A percentile compares a stretch with the other conserved stretches of the same genome.
phyloP scores from a whole-genome alignment of 164 flowering plant genomes.

The Vitis amurensis region DNA sequence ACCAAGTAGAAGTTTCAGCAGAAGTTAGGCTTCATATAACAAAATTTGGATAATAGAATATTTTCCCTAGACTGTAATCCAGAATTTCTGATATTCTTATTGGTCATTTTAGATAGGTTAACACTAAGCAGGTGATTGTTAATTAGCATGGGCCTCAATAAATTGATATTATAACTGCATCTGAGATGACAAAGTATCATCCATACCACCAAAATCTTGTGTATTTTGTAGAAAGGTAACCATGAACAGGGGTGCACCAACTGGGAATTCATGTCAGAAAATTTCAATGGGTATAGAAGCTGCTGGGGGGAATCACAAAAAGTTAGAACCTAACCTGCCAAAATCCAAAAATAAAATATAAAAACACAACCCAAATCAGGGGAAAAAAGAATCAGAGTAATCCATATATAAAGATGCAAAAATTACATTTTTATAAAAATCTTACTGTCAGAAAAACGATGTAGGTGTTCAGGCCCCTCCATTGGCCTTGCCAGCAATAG shows the following conservation, averaged over 20 bases:
- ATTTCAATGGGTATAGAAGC: conserved; percentile 11
- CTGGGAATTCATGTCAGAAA: conserved; percentile 8
- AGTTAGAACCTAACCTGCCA: conserved; percentile 23
- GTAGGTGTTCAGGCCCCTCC: conserved; percentile 40
- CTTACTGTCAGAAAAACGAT: conserved; percentile 17
- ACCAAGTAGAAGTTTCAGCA: not conserved
- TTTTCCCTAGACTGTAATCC: not conserved
- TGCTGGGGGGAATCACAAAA: conserved; percentile 9
- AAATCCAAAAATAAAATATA: not conserved
- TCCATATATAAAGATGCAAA: not conserved
- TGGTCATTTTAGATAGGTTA: conserved; percentile 12
- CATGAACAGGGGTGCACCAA: conserved; percentile 7
- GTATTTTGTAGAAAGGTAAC: not conserved
- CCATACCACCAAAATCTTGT: conserved; percentile 8
- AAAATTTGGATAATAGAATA: not conserved
- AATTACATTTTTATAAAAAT: conserved; percentile 1
- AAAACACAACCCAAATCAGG: not conserved
- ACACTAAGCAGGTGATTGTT: conserved; percentile 12
- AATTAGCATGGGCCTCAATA: conserved; percentile 19
- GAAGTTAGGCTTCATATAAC: not conserved
- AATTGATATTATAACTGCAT: not conserved
- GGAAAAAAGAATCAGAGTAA: not conserved
- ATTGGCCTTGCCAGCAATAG: conserved; percentile 46
- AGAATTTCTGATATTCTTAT: conserved; percentile 10
- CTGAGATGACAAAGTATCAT: conserved; percentile 5